A percentile compares a stretch with the other conserved stretches of the same genome.
These are phyloP conservation scores for Diaporthe citrichinensis DNA, from an alignment of 2,329 filamentous ascomycete species.

Conservation along the genomic window DNA sequence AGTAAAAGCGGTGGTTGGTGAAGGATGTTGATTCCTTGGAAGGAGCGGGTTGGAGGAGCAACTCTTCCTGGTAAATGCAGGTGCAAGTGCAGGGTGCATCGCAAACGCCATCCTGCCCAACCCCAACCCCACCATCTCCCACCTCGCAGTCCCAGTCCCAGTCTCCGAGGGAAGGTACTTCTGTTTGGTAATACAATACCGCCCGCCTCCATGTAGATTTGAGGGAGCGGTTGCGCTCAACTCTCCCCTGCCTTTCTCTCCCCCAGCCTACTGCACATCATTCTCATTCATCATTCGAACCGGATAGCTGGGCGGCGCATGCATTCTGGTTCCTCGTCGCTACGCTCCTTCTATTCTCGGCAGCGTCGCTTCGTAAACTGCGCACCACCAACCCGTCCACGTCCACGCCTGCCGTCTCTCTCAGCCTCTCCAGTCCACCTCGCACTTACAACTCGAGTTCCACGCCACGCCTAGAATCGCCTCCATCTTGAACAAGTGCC, in stretches of 20 bases:
- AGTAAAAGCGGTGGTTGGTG: conserved; percentile 33
- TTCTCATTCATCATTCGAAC: conserved; percentile 4
- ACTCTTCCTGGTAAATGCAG: conserved; percentile 6
- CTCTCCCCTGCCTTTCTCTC: conserved; percentile 17
- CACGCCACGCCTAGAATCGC: background rate
- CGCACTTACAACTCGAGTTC: conserved; percentile 10
- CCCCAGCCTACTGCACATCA: background rate
- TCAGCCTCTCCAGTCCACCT: conserved; percentile 21
- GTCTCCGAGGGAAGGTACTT: background rate
- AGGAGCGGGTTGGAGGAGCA: conserved; percentile 33
- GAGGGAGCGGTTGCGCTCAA: background rate
- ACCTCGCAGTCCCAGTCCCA: background rate
- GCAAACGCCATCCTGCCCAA: background rate
- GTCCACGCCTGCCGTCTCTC: background rate
- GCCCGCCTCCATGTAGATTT: background rate
- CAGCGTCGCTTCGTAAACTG: background rate
- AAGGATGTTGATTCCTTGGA: conserved; percentile 29
- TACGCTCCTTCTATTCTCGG: conserved; percentile 30
- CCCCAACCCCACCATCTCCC: conserved; percentile 27
- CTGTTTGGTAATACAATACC: background rate
- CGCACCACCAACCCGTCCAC: conserved; percentile 8
- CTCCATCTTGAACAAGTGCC: background rate
- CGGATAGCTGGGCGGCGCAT: background rate
- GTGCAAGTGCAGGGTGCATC: conserved; percentile 6
- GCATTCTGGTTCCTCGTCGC: conserved; percentile 14